Conservation (phyloP, 129 eudicot species). For the Calendula officinalis region DNA sequence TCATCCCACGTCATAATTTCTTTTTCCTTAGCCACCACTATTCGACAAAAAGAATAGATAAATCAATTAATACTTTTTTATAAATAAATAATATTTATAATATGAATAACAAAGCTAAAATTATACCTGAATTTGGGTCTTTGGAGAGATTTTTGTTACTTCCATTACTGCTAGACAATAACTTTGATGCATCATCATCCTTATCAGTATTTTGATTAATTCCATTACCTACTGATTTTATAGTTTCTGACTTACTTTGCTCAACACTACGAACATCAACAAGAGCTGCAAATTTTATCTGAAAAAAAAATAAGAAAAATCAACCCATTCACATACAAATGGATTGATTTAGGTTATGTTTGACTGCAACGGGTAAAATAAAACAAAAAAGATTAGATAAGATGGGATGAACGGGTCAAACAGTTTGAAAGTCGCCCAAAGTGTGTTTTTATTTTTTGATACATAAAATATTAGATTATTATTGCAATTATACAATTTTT, state of each 20-base stretch:
- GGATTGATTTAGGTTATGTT: background rate
- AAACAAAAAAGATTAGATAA: background rate
- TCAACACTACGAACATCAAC: slow-evolving; percentile 58
- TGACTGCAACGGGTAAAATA: background rate
- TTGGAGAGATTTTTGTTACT: slow-evolving; percentile 32
- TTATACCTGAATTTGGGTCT: slow-evolving; percentile 41
- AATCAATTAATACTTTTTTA: too few species aligned
- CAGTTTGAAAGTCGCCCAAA: too few species aligned
- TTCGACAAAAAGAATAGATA: slow-evolving; percentile 10
- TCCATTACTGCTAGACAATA: slow-evolving; percentile 26
- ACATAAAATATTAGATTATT: too few species aligned
- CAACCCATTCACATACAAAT: too few species aligned
- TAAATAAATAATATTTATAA: background rate
- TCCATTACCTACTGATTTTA: slow-evolving; percentile 27
- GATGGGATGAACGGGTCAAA: too few species aligned
- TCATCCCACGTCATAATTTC: slow-evolving; percentile 61
- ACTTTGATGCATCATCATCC: slow-evolving; percentile 21
- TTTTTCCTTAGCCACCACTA: slow-evolving; percentile 17
- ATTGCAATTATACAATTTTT: too few species aligned
- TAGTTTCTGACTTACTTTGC: slow-evolving; percentile 33
- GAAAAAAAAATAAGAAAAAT: slow-evolving; percentile 24
- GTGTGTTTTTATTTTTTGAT: too few species aligned
- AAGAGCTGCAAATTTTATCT: slow-evolving; percentile 76
- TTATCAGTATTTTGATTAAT: slow-evolving; percentile 23
- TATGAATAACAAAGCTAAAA: background rate